phyloP scores from a whole-genome alignment of 768 basidiomycete genomes.

The Rhodocollybia butyracea region DNA sequence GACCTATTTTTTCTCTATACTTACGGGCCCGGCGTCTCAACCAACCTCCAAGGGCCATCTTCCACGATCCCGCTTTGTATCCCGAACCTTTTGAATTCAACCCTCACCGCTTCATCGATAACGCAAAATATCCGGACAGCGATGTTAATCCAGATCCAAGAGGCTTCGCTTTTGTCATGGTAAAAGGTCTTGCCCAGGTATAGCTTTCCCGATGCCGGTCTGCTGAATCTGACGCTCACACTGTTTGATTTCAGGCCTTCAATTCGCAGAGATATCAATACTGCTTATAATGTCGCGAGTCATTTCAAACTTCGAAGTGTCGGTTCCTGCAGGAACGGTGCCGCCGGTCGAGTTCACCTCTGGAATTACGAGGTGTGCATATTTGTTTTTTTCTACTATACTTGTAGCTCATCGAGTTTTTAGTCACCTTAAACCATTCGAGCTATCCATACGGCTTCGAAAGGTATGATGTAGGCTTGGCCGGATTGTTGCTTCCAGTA shows the following conservation, averaged over 20 bases:
- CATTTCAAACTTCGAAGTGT: conserved; percentile 24
- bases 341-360: conserved; percentile 24
- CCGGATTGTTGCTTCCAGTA: no score
- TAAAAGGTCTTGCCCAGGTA: conserved; percentile 30
- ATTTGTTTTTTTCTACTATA: not conserved
- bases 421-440: conserved; percentile 18
- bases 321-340: conserved; percentile 13
- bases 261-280: conserved; percentile 29
- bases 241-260: conserved; percentile 17
- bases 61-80: conserved; percentile 38
- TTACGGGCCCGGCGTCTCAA: not conserved
- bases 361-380: conserved; percentile 28
- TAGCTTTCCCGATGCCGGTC: not conserved
- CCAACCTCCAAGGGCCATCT: conserved; percentile 33
- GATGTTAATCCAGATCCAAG: conserved; percentile 28
- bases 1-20: not conserved
- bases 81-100: conserved; percentile 37
- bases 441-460: conserved; percentile 9
- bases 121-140: not conserved
- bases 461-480: no score
- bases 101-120: conserved; percentile 32
- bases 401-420: not conserved
- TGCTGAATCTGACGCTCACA: not conserved
- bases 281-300: conserved; percentile 30
- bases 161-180: conserved; percentile 32